phyloP scores from a whole-genome alignment of 805 yeast species.

The Kluyveromyces nonfermentans region DNA sequence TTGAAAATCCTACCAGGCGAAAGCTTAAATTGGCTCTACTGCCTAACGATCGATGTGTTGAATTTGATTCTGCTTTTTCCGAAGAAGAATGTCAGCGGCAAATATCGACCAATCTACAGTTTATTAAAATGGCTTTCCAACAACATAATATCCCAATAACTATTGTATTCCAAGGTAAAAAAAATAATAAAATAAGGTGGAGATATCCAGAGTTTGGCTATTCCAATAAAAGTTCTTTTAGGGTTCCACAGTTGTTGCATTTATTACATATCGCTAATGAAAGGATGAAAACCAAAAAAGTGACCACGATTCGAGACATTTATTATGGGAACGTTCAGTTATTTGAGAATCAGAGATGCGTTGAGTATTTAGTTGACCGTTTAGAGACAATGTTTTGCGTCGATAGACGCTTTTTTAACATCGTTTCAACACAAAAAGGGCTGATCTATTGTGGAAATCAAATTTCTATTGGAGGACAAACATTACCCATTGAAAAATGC shows the following conservation, averaged over 20 bases:
- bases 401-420: slow-evolving; percentile 34
- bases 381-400: slow-evolving; percentile 34
- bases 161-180: neutral
- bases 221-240: neutral
- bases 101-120: slow-evolving; percentile 1
- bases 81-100: slow-evolving; percentile 4
- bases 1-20: neutral
- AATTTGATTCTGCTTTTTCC: neutral
- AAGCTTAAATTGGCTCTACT: slow-evolving; percentile 5
- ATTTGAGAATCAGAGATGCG: slow-evolving; percentile 37
- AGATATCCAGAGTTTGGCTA: slow-evolving; percentile 1
- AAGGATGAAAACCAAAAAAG: slow-evolving; percentile 3
- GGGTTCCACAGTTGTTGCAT: slow-evolving; percentile 3
- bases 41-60: slow-evolving; percentile 11
- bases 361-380: slow-evolving; percentile 33
- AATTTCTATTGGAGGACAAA: neutral
- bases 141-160: slow-evolving; percentile 2
- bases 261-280: slow-evolving; percentile 10
- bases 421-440: slow-evolving; percentile 57
- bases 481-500: neutral
- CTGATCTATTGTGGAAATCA: slow-evolving; percentile 29
- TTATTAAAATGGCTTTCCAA: slow-evolving; percentile 1
- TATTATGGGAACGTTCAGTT: slow-evolving; percentile 53
- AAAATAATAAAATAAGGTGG: neutral
- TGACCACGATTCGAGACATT: slow-evolving; percentile 39